These are phyloP conservation scores for Nicotiana undulata DNA, from an alignment of 257 asterid genomes.

Conservation along the genomic window DNA sequence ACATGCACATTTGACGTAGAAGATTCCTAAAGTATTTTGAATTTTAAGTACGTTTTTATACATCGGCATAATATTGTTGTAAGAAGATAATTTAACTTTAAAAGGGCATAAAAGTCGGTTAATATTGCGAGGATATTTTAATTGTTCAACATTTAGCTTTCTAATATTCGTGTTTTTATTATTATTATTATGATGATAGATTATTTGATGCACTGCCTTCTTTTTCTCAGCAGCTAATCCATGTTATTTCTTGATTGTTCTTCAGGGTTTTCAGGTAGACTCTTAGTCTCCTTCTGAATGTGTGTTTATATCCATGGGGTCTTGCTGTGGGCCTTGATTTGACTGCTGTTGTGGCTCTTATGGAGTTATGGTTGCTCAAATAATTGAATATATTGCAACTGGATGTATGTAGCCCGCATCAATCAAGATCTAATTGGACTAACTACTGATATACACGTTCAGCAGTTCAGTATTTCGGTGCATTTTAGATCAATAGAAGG, in stretches of 20 bases:
- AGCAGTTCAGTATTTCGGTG: not conserved
- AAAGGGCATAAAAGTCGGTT: too few relatives aligned
- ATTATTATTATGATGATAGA: too few relatives aligned
- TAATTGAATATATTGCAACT: constrained; percentile 56
- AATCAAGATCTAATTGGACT: constrained; percentile 54
- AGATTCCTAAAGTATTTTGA: too few relatives aligned
- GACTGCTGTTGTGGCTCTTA: constrained; percentile 60
- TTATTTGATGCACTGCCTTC: too few relatives aligned
- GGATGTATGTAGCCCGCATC: constrained; percentile 65
- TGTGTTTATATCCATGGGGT: constrained; percentile 51
- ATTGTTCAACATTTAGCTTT: too few relatives aligned
- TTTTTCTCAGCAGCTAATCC: not conserved
- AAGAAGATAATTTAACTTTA: too few relatives aligned
- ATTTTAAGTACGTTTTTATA: too few relatives aligned
- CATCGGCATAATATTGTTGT: too few relatives aligned
- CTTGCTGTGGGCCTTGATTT: constrained; percentile 78
- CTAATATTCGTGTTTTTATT: too few relatives aligned
- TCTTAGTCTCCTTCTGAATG: too few relatives aligned
- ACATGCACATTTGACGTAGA: too few relatives aligned
- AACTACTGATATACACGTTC: constrained; percentile 1
- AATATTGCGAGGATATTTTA: too few relatives aligned
- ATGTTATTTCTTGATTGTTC: not conserved
- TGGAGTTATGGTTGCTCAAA: constrained; percentile 82
- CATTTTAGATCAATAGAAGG: not conserved
- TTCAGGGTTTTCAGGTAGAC: constrained; percentile 57